Evolutionary conservation across 2,329 filamentous ascomycete genomes (phyloP).

Genomic region (Akanthomyces lecanii): DNA sequence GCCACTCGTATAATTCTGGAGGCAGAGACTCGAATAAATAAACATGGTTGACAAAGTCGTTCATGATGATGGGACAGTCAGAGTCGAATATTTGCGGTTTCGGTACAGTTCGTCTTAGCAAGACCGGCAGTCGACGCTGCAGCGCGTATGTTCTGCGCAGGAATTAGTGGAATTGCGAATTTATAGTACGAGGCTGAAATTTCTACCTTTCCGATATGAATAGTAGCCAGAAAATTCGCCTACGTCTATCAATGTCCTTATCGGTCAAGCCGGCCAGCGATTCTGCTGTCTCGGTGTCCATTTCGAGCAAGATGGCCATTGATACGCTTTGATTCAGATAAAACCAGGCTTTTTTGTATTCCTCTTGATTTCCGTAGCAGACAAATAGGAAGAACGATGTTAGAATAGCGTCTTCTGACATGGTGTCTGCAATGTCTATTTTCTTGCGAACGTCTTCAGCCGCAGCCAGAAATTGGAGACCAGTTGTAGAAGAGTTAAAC

Average conservation of each 20-base stretch:
- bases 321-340: slow-evolving; percentile 32
- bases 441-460: slow-evolving; percentile 27
- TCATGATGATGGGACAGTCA: slow-evolving; percentile 30
- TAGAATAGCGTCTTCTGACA: slow-evolving; percentile 27
- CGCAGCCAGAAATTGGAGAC: slow-evolving; percentile 25
- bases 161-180: background rate
- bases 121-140: slow-evolving; percentile 28
- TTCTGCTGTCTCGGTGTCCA: slow-evolving; percentile 26
- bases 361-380: slow-evolving; percentile 29
- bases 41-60: slow-evolving; percentile 32
- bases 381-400: slow-evolving; percentile 30
- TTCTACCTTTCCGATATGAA: slow-evolving; percentile 31
- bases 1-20: slow-evolving; percentile 30
- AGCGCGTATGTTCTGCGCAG: slow-evolving; percentile 29
- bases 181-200: background rate
- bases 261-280: slow-evolving; percentile 17
- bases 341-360: slow-evolving; percentile 28
- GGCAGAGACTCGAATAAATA: slow-evolving; percentile 29
- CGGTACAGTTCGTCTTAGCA: slow-evolving; percentile 27
- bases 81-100: slow-evolving; percentile 30
- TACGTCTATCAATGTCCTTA: slow-evolving; percentile 26
- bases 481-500: slow-evolving; percentile 23
- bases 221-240: slow-evolving; percentile 32
- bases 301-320: slow-evolving; percentile 26
- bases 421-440: slow-evolving; percentile 27